Base-by-base conservation (phyloP, 805 yeast genomes). In the Cyberlindnera xishuangbannaensis region DNA sequence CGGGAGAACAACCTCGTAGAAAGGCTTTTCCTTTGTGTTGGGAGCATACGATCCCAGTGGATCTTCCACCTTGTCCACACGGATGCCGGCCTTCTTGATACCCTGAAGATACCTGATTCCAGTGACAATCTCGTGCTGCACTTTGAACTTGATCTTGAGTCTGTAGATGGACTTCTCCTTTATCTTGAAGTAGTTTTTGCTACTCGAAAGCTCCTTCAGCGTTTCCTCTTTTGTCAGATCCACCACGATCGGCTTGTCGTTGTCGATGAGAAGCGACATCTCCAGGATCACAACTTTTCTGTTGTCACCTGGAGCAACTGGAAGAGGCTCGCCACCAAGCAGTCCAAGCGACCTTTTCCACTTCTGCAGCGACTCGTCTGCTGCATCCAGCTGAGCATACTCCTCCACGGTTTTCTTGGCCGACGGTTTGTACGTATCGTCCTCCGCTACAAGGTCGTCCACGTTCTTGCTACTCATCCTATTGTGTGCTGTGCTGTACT, bases 21-120 rank as follows among this genome's bases (percentile, higher is more conserved):
- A 80, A 7, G 95, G 95, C 53, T 80, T 83, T 27, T 74, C 84
- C 37, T 63, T 67, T 4, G 96, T 86, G 56, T 76, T 83, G 47
- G 97, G 97, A 8, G 95, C 88, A 57, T 79, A 88, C 4, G 92
- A 79, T 4, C 97, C 97, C 55, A 86, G 70, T 28, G 88, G 92
- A 57, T 86, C 95, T 44, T 84, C 94, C 27, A 78, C 62, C 54
- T 81, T 84, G 55, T 85, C 95, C 25, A 88, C 85, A 17, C 88
- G 73, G 42, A 88, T 83, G 21, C 95, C 95, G 2, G 88, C 77
- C 55, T 87, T 83, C 59, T 85, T 86, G 43, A 86, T 81, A 14
- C 75, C 76, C 58, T 85, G 95, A 44, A 84, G 70, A 57, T 87
- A 88, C 55, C 81, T 78, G 54, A 88, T 71, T 1, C 97, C 97